Evolutionary conservation across 2,329 filamentous ascomycete species (phyloP), one percentile per base, ranked within the genome.

Genomic region (Penicillium sp.): DNA sequence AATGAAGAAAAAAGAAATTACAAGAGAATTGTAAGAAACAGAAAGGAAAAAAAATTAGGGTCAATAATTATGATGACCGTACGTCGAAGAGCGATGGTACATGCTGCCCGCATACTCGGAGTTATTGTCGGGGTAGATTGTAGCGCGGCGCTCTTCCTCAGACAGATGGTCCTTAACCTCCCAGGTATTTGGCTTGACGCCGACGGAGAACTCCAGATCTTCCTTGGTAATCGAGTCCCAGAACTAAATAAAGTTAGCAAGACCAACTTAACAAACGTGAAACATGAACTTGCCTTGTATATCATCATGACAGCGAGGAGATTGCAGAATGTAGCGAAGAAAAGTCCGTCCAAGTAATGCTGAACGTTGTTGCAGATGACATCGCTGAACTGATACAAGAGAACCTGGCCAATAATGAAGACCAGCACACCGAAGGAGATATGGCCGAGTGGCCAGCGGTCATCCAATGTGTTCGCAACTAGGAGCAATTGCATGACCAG

Each of bases 171-270:
- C 93, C 79, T 97, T 97, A 71, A 97, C 89, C 72, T 99, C 94
- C 94, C 94, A 99, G 74, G 94, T 97, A 78, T 96, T 95, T 77
- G 90, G 89, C 73, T 93, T 90, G 56, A 91, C 91, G 62, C 93
- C 93, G 47, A 99, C 94, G 3, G 91, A 96, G 76, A 99, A 99
- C 73, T 99, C 94, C 63, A 99, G 87, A 73, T 99, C 94, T 77
- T 99, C 94, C 70, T 90, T 91, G 22, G 94, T 99, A 74, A 99
- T 99, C 16, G 92, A 97, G 72, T 99, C 94, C 94, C 94, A 99
- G 80, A 96, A 99, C 91, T 94, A 65, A 51, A 43, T 17, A n/a
- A 55, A 41, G 62, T 77, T 67, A 77, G 71, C 16, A 38, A 36
- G n/a, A 28, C 9, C 5, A n/a, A 25, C n/a, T 12, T 7, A 1